A percentile compares a stretch with the other conserved stretches of the same genome.
These are phyloP conservation scores for Ophiostoma ulmi DNA, from an alignment of 2,329 filamentous ascomycete species.

Conservation along the genomic window DNA sequence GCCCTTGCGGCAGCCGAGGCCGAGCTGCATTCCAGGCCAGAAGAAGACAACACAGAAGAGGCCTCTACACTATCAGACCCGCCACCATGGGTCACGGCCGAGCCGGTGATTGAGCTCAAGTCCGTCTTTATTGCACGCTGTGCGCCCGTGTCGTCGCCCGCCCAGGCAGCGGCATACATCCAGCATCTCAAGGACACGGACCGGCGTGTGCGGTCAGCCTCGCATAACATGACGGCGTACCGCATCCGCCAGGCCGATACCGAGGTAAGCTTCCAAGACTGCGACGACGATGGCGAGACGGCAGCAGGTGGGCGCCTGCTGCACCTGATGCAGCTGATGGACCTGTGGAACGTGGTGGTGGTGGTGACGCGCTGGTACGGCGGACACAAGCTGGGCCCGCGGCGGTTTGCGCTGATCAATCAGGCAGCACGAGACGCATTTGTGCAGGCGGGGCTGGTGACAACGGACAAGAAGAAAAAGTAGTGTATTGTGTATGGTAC, in stretches of 20 bases:
- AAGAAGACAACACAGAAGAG: not conserved
- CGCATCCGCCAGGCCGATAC: slow-evolving; percentile 59
- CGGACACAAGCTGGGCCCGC: slow-evolving; percentile 79
- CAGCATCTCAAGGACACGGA: slow-evolving; percentile 74
- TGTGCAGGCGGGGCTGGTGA: slow-evolving; percentile 66
- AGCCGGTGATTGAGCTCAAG: slow-evolving; percentile 71
- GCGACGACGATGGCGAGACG: slow-evolving; percentile 91
- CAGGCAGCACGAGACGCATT: slow-evolving; percentile 77
- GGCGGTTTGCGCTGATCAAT: slow-evolving; percentile 88
- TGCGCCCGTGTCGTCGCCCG: slow-evolving; percentile 62
- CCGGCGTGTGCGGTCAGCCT: slow-evolving; percentile 76
- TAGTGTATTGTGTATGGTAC: not conserved
- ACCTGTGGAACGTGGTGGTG: slow-evolving; percentile 86
- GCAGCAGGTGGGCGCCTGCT: slow-evolving; percentile 81
- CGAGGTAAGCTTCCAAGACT: slow-evolving; percentile 69
- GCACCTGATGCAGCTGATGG: slow-evolving; percentile 91
- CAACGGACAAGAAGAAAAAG: slow-evolving; percentile 42
- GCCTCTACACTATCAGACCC: not conserved
- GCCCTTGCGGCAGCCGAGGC: slow-evolving; percentile 28
- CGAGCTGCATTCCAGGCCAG: not conserved
- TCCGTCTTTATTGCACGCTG: slow-evolving; percentile 82
- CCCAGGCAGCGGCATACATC: slow-evolving; percentile 66
- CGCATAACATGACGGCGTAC: slow-evolving; percentile 96
- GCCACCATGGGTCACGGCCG: slow-evolving; percentile 67
- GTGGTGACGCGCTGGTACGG: slow-evolving; percentile 96